Percentiles rank a stretch among this genome's conserved stretches.
These are phyloP conservation scores for Annona cherimola DNA, from an alignment of 164 flowering plant genomes.

Conservation along the genomic window DNA sequence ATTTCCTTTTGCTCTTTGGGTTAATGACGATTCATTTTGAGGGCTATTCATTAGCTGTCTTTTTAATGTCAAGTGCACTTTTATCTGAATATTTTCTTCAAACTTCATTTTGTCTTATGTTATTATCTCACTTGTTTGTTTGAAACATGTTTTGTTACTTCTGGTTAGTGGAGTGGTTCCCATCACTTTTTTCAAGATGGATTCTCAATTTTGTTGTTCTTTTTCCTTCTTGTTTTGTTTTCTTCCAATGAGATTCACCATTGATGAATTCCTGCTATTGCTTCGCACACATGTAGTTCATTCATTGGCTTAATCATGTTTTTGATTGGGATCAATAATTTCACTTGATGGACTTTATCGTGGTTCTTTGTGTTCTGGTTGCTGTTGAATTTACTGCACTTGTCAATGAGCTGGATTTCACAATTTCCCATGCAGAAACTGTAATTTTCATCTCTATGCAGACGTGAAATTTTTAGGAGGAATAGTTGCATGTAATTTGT, in stretches of 20 bases:
- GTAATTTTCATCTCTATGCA: neutral
- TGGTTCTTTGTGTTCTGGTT: no score
- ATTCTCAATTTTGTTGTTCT: no score
- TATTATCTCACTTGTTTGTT: neutral
- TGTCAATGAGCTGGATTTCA: neutral
- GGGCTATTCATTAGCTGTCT: neutral
- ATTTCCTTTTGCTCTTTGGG: neutral
- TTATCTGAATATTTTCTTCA: neutral
- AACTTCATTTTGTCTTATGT: neutral
- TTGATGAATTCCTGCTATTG: no score
- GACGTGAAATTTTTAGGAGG: neutral
- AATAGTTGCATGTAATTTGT: neutral
- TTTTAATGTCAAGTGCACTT: neutral
- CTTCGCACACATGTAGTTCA: no score
- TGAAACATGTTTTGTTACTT: neutral
- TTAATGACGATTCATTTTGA: neutral
- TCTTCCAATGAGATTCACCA: no score
- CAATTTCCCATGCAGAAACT: neutral
- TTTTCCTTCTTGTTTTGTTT: no score
- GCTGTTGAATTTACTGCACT: neutral
- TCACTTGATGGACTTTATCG: no score
- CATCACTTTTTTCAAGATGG: neutral
- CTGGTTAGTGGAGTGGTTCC: neutral
- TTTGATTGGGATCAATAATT: no score
- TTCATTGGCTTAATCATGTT: no score